Conservation (phyloP, 1,139 yeast genomes). For the Zygoascus meyerae region DNA sequence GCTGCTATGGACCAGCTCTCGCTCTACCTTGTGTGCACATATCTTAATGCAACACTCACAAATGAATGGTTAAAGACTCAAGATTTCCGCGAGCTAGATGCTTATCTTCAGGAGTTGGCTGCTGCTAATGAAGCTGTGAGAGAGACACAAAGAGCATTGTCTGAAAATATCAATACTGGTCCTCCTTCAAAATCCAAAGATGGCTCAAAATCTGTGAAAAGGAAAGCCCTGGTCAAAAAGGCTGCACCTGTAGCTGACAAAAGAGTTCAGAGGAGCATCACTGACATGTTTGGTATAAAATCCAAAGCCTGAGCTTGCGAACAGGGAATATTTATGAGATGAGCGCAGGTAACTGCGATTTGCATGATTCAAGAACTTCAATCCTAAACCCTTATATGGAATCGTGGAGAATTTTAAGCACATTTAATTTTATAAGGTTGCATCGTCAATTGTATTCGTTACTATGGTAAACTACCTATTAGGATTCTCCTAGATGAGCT, state of each 20-base stretch:
- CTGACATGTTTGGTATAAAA: conserved; percentile 21
- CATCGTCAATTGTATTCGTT: background rate
- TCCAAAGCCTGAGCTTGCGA: background rate
- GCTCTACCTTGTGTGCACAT: conserved; percentile 26
- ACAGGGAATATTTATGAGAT: background rate
- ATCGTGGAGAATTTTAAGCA: background rate
- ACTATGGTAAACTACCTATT: background rate
- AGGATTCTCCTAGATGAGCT: too few relatives aligned
- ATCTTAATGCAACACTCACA: conserved; percentile 25
- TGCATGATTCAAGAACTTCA: too few relatives aligned
- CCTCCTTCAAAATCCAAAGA: conserved; percentile 1
- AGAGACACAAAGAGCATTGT: conserved; percentile 18
- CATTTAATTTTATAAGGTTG: background rate
- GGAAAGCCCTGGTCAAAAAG: conserved; percentile 2
- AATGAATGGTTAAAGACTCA: conserved; percentile 18
- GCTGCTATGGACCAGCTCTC: conserved; percentile 27
- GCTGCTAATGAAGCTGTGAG: conserved; percentile 17
- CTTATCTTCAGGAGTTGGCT: conserved; percentile 16
- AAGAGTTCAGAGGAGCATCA: conserved; percentile 20
- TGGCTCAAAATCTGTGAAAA: background rate
- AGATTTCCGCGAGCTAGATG: conserved; percentile 23
- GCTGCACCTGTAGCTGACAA: conserved; percentile 14
- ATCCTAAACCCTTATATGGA: background rate
- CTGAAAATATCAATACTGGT: conserved; percentile 11
- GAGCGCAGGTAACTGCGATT: background rate